Base-by-base conservation (phyloP, 345 rosid species). In the Moricandia arvensis region DNA sequence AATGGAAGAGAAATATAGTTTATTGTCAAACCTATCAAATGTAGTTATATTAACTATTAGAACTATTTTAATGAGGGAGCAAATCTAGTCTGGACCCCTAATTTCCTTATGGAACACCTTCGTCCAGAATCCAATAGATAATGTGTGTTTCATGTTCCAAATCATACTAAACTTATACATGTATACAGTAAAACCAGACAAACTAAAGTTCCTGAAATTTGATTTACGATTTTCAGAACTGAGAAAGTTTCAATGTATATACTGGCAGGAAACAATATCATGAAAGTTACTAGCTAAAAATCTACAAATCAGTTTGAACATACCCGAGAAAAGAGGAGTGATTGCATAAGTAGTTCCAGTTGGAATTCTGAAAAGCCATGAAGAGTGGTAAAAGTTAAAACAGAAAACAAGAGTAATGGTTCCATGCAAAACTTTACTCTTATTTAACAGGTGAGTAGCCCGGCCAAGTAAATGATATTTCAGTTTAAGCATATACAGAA, bases 321-420 rank as follows among this genome's bases (percentile, higher is more conserved):
- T 87, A 94, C 98, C 87, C 98, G 91, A 68, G 98, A 91, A 84
- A 94, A 94, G 68, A 81, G 77, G 66, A 94, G 93, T 31, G 97
- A 90, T 79, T 94, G 98, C 97, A 94, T 86, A 80, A 94, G 75
- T 78, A 94, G 87, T 54, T 94, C 98, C 77, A 94, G 96, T 86
- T 85, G 95, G 76, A 91, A 94, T 68, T 92, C 98, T 94, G 93
- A 89, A 83, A 51, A 58, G 26, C 79, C 72, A 81, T 43, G 61
- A 15, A 15, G 73, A 71, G 68, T 12, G n/a, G 41, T 59, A 68
- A 18, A 62, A 21, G 59, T 71, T 35, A 65, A 66, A 73, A 61
- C 26, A 45, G 47, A 49, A 72, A 47, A 45, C 17, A 61, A 55
- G 37, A 66, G 60, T 37, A 80, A 55, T 53, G 55, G 63, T 65